phyloP scores from a whole-genome alignment of 2,329 filamentous ascomycete genomes.

The Colletotrichum sp. region DNA sequence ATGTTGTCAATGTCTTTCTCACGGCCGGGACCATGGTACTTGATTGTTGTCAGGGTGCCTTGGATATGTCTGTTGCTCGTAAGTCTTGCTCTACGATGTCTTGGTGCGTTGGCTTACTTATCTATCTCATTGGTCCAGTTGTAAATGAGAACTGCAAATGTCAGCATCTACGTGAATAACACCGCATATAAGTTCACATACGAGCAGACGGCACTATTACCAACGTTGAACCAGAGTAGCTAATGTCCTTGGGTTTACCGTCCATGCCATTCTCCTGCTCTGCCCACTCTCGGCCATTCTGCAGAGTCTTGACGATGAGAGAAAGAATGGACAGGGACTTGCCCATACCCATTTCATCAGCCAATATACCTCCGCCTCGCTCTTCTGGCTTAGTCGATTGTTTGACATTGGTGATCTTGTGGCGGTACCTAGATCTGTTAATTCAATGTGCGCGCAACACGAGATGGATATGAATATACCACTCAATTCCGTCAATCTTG shows the following conservation, averaged over 20 bases:
- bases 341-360: constrained; percentile 67
- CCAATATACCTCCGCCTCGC: constrained; percentile 53
- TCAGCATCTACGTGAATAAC: too few species aligned
- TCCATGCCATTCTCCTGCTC: constrained; percentile 18
- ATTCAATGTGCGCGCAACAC: too few species aligned
- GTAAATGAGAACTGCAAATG: constrained; percentile 39
- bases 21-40: constrained; percentile 41
- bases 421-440: too few species aligned
- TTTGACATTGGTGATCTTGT: constrained; percentile 44
- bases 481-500: constrained; percentile 27
- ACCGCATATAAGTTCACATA: too few species aligned
- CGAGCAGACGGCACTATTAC: constrained; percentile 47
- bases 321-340: constrained; percentile 60
- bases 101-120: constrained; percentile 27
- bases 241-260: constrained; percentile 14
- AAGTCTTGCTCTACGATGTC: neutral
- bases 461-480: constrained; percentile 25
- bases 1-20: constrained; percentile 28
- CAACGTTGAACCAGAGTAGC: constrained; percentile 43
- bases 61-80: constrained; percentile 34
- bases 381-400: constrained; percentile 34
- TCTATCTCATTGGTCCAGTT: constrained; percentile 44
- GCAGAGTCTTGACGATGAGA: constrained; percentile 46
- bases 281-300: constrained; percentile 39
- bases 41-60: constrained; percentile 29